Evolutionary conservation across 2,329 filamentous ascomycete species (phyloP), one percentile per base, ranked within the genome.

Genomic region (Aschersonia sp.): DNA sequence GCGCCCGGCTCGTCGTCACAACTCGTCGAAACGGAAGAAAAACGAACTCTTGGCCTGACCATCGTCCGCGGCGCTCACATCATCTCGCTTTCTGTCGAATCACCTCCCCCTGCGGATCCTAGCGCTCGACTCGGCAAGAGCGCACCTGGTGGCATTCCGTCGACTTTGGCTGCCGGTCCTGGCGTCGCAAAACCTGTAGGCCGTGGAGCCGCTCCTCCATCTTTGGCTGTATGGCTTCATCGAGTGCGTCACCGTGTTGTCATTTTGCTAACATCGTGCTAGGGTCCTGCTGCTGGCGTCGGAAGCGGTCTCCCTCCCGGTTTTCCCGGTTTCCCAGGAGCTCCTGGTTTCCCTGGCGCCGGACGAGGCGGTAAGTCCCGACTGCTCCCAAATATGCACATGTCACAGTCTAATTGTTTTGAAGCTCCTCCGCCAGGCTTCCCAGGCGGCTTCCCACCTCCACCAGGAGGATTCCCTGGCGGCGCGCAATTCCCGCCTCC

Each of bases 11-110:
- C 80, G 55, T 44, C 50, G 22, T 70, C 77, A 53, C 77, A 84
- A 60, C 77, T 84, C 45, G 76, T 94, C 57, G 88, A 95, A 69
- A 81, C 84, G 11, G 90, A 98, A 69, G 92, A 97, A 71, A 97
- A 97, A 76, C 84, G 92, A 59, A 94, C 88, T n/a, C 79, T 98
- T 37, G 92, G 92, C 49, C 75, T 98, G 54, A 89, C 87, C 14
- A 98, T 98, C 57, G 79, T 98, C 53, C 87, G 92, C 59, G 92
- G 92, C 59, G 87, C 89, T 49, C 85, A 95, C 57, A 92, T 98
- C 52, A 86, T 98, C 53, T 95, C 89, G 29, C 79, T 94, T 51
- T 94, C 90, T 7, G 89, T 95, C 53, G 94, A 98, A 62, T 94
- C 90, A 49, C 90, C 92, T 48, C 92, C 92, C 44, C 90, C 94